Percentiles rank a stretch among this genome's conserved stretches.
Evolutionary conservation across 805 yeast genomes (phyloP).

Genomic region (Clavispora santaluciae): DNA sequence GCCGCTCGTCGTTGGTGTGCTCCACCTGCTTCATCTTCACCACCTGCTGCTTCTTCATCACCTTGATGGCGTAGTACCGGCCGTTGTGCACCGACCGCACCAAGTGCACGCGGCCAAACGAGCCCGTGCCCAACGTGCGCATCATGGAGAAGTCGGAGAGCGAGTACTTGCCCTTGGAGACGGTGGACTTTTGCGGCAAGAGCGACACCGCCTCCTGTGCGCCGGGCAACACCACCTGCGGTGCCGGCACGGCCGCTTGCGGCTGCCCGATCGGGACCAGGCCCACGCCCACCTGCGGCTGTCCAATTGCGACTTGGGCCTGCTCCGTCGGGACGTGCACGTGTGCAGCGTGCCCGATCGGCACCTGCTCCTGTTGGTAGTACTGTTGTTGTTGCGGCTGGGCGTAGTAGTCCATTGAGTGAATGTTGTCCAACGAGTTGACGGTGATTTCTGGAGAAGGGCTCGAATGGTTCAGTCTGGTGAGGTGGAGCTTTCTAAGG

Average conservation of each 20-base stretch:
- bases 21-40: constrained; percentile 61
- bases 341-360: not conserved
- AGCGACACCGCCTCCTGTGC: constrained; percentile 7
- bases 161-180: constrained; percentile 54
- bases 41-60: constrained; percentile 52
- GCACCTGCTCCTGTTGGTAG: not conserved
- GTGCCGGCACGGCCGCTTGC: too few species aligned
- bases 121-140: constrained; percentile 57
- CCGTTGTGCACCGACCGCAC: constrained; percentile 57
- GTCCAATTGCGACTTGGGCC: not conserved
- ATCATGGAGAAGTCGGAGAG: constrained; percentile 51
- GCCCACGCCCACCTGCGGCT: too few species aligned
- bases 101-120: constrained; percentile 57
- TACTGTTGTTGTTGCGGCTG: not conserved
- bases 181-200: constrained; percentile 16
- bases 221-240: not conserved
- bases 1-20: constrained; percentile 58
- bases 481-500: constrained; percentile 15
- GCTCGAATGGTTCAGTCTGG: constrained; percentile 6
- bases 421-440: constrained; percentile 10
- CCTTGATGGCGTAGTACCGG: constrained; percentile 56
- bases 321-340: not conserved
- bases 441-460: constrained; percentile 8
- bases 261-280: not conserved
- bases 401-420: constrained; percentile 12